phyloP scores from a whole-genome alignment of 139 green algal species.

The Coelastrella sp. region DNA sequence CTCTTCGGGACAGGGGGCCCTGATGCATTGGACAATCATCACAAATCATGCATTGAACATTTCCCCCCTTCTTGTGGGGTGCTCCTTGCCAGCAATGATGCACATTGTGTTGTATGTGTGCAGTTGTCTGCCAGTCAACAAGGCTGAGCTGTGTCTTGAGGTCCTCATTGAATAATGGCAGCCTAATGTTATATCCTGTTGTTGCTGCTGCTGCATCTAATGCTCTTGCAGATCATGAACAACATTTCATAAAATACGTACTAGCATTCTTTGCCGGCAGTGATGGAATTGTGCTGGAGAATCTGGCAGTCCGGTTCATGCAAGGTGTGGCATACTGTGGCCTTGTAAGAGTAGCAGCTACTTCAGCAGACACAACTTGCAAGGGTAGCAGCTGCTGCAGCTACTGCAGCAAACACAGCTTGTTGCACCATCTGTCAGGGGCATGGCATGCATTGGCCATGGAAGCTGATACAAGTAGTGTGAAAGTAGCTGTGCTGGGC shows the following conservation, averaged over 20 bases:
- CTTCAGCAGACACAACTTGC: slow-evolving; percentile 57
- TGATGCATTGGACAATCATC: too few species aligned
- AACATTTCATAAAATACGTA: slow-evolving; percentile 96
- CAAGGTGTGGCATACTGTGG: slow-evolving; percentile 55
- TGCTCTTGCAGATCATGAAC: slow-evolving; percentile 80
- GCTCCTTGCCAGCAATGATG: too few species aligned
- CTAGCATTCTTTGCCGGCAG: slow-evolving; percentile 98
- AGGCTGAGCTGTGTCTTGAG: too few species aligned
- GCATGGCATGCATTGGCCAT: too few species aligned
- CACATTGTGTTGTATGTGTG: too few species aligned
- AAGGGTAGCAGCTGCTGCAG: not conserved
- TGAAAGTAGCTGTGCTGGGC: too few species aligned
- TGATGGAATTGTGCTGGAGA: slow-evolving; percentile 99
- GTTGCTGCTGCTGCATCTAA: not conserved
- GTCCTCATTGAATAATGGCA: not conserved
- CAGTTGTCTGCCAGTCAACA: too few species aligned
- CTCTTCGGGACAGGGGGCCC: too few species aligned
- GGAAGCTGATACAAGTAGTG: too few species aligned
- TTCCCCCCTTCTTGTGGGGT: too few species aligned
- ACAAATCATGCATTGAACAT: too few species aligned
- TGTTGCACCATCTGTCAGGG: not conserved
- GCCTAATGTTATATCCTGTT: not conserved
- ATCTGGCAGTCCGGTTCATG: slow-evolving; percentile 96
- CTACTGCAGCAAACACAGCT: not conserved
- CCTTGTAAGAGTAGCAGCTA: slow-evolving; percentile 59